Base-by-base conservation (phyloP, 371 early-diverging fungal species). In the Mucor irregularis region DNA sequence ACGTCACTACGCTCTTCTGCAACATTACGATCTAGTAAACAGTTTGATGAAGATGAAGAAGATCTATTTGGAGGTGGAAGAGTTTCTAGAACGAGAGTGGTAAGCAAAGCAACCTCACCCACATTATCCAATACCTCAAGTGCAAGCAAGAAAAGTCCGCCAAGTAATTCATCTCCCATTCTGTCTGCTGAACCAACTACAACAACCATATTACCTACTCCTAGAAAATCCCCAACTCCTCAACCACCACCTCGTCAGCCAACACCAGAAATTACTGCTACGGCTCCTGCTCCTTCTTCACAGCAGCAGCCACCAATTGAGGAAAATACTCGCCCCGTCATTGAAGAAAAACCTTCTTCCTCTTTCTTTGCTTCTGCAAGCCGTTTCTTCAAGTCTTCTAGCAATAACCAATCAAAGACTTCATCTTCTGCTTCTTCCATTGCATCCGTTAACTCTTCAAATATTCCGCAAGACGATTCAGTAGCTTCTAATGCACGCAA, bases 31-130 rank as follows among this genome's bases (percentile, higher is more conserved):
- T 19, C 53, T 14, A 31, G 42, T 42, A 26, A 37, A 34, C 49
- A 13, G 30, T 38, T 44, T 17, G 53, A 39, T 10, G 62, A 65
- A 13, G 69, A 72, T 35, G 69, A 72, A 21, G 69, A 67, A 22
- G 57, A 56, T 50, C 57, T 43, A 26, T 67, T 61, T 67, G 67
- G 71, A 34, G 58, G 59, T 24, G 25, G 29, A 26, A 35, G 57
- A 35, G 25, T 26, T 16, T 17, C n/a, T 22, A 33, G 49, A 22
- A 29, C 45, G n/a, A 38, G 25, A 24, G 45, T 45, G 10, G 16
- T 22, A 5, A 45, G 22, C 24, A 40, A 21, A 43, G 17, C 44
- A 2, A 13, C 42, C 8, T 11, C 44, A 42, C 7, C 49, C 9
- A 17, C 43, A 21, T 11, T 44, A 22, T 26, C 39, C 35, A 35